Evolutionary conservation across 2,329 filamentous ascomycete species (phyloP).

Genomic region (Trichoderma sp.): DNA sequence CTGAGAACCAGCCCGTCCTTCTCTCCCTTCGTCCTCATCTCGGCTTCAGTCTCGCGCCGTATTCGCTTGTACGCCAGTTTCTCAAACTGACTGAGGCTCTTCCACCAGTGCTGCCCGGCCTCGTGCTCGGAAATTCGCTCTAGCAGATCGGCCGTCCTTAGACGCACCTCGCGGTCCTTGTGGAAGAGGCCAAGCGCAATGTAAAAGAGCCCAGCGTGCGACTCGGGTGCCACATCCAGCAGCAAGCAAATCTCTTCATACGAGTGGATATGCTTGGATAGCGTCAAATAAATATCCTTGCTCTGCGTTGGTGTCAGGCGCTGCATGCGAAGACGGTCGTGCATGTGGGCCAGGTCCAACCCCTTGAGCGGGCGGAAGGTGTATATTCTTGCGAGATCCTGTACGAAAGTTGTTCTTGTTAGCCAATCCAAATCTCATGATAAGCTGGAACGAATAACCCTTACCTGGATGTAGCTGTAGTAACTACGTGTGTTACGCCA

Average conservation of each 20-base stretch:
- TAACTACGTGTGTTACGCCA: conserved; percentile 96
- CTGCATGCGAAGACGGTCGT: conserved; percentile 83
- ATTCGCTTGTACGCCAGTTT: conserved; percentile 82
- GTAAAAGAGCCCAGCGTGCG: conserved; percentile 86
- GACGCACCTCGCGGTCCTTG: conserved; percentile 74
- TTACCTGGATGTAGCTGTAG: conserved; percentile 86
- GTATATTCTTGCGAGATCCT: conserved; percentile 66
- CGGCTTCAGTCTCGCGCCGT: conserved; percentile 61
- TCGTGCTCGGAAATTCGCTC: conserved; percentile 83
- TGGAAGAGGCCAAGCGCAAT: conserved; percentile 89
- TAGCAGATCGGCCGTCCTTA: conserved; percentile 74
- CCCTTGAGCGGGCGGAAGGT: conserved; percentile 67
- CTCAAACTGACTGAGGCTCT: conserved; percentile 78
- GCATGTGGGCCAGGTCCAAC: conserved; percentile 87
- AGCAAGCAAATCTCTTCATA: conserved; percentile 86
- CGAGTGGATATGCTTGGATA: conserved; percentile 70
- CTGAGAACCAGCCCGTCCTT: conserved; percentile 39
- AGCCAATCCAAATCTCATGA: background rate
- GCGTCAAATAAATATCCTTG: conserved; percentile 79
- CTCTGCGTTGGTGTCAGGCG: conserved; percentile 74
- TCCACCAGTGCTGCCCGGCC: conserved; percentile 92
- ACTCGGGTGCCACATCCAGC: conserved; percentile 78
- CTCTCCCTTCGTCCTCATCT: conserved; percentile 47
- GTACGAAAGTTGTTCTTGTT: background rate
- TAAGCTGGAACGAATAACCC: conserved; percentile 20